Percentiles rank a stretch among this genome's conserved stretches.
These are phyloP conservation scores for Fusarium hostae DNA, from an alignment of 2,329 filamentous ascomycete genomes.

Conservation along the genomic window DNA sequence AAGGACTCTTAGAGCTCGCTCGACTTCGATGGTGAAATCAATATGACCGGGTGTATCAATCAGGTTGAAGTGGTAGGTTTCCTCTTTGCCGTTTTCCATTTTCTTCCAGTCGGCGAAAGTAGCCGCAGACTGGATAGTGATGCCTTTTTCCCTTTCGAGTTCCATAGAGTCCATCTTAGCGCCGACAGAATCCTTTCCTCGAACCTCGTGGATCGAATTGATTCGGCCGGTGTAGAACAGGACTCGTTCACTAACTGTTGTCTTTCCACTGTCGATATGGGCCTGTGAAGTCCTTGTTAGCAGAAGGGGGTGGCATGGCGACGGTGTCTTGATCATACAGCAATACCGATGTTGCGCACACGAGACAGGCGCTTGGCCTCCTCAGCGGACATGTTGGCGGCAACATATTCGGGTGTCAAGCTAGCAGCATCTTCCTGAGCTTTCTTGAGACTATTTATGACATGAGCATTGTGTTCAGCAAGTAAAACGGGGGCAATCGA, in stretches of 20 bases:
- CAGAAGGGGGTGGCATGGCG: neutral
- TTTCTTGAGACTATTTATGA: slow-evolving; percentile 56
- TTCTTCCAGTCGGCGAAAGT: slow-evolving; percentile 98
- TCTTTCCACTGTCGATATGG: slow-evolving; percentile 99
- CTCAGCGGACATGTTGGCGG: slow-evolving; percentile 81
- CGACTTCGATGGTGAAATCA: slow-evolving; percentile 98
- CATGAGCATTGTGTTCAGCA: slow-evolving; percentile 26
- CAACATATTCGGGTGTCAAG: slow-evolving; percentile 69
- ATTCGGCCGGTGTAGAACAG: slow-evolving; percentile 98
- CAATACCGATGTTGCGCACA: slow-evolving; percentile 98
- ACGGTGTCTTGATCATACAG: slow-evolving; percentile 63
- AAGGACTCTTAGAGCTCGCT: slow-evolving; percentile 91
- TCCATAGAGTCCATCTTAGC: slow-evolving; percentile 99
- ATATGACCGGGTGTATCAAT: slow-evolving; percentile 99
- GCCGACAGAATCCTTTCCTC: slow-evolving; percentile 92
- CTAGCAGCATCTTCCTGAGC: slow-evolving; percentile 64
- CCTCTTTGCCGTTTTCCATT: slow-evolving; percentile 82
- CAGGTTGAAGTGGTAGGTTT: slow-evolving; percentile 96
- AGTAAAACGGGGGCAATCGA: slow-evolving; percentile 1
- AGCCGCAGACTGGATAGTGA: slow-evolving; percentile 97
- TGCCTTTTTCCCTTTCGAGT: slow-evolving; percentile 96
- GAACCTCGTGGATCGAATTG: slow-evolving; percentile 95
- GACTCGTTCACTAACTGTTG: slow-evolving; percentile 94
- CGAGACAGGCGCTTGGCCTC: slow-evolving; percentile 82
- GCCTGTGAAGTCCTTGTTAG: slow-evolving; percentile 64